Percentiles rank a stretch among this genome's conserved stretches.
Conservation (phyloP, 2,329 filamentous ascomycete species). For the Sclerotinia subarctica region DNA sequence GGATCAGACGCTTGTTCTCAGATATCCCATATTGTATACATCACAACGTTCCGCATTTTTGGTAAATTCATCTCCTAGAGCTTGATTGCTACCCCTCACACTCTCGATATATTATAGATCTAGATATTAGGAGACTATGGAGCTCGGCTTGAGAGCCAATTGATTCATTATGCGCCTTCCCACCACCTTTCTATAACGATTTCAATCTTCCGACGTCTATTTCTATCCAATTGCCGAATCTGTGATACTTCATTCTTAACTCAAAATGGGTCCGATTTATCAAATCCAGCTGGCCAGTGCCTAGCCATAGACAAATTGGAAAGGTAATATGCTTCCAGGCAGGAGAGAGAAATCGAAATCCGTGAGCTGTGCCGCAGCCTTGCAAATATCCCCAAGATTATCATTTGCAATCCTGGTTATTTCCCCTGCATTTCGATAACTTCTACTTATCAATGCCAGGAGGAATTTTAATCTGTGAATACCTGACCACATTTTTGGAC, state of each 20-base stretch:
- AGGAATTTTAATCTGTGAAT: neutral
- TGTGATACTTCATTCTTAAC: neutral
- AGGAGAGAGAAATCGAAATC: neutral
- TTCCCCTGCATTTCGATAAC: neutral
- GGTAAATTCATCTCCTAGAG: neutral
- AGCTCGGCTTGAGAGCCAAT: neutral
- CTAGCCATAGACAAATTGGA: neutral
- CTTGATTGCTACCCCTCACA: neutral
- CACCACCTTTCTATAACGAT: neutral
- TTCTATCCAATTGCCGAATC: neutral
- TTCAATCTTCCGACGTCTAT: neutral
- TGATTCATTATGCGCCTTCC: neutral
- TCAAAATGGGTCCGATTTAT: neutral
- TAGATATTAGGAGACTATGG: neutral
- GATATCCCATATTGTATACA: neutral
- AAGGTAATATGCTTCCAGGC: neutral
- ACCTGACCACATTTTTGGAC: neutral
- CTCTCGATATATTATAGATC: neutral
- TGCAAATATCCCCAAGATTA: neutral
- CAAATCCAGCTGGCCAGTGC: neutral
- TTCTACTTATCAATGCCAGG: neutral
- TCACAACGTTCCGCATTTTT: neutral
- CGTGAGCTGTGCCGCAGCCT: neutral
- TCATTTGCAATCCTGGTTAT: conserved; percentile 16
- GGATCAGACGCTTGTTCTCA: neutral